Evolutionary conservation across 2,329 filamentous ascomycete species (phyloP).

Genomic region (Acrocalymma vagum): DNA sequence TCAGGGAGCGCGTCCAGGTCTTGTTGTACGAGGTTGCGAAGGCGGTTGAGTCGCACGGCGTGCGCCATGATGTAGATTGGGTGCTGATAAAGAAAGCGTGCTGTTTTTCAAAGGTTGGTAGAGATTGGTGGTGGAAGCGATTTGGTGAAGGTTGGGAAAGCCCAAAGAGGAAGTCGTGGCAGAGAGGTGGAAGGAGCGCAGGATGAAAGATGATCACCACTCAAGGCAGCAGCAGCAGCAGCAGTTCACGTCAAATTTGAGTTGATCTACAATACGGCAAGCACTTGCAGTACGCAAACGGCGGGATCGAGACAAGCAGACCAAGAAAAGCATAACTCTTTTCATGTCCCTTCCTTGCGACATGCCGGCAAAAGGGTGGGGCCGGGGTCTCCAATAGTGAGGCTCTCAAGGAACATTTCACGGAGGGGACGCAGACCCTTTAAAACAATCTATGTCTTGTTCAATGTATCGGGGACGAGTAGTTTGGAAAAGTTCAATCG

Average conservation of each 20-base stretch:
- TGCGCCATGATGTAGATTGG: conserved; percentile 26
- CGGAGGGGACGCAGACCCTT: too few relatives aligned
- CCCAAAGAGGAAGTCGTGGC: not conserved
- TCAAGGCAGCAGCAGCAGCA: conserved; percentile 16
- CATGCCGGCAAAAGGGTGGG: not conserved
- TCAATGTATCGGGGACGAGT: too few relatives aligned
- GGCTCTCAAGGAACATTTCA: too few relatives aligned
- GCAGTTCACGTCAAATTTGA: too few relatives aligned
- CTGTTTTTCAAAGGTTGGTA: not conserved
- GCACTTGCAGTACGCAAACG: too few relatives aligned
- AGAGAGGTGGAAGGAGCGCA: not conserved
- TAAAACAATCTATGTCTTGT: too few relatives aligned
- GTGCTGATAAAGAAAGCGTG: not conserved
- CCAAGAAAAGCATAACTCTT: too few relatives aligned
- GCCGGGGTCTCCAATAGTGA: too few relatives aligned
- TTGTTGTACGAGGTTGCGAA: conserved; percentile 24
- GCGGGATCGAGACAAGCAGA: too few relatives aligned
- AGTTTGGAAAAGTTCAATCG: too few relatives aligned
- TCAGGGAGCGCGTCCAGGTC: conserved; percentile 38
- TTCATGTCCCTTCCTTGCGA: too few relatives aligned
- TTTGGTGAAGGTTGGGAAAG: not conserved
- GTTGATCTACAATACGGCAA: too few relatives aligned
- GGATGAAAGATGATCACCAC: not conserved
- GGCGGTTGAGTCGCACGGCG: conserved; percentile 30
- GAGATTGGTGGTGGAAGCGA: not conserved